Conservation (phyloP, 352 stramenopile species). For the Thalassiosira ordinaria region DNA sequence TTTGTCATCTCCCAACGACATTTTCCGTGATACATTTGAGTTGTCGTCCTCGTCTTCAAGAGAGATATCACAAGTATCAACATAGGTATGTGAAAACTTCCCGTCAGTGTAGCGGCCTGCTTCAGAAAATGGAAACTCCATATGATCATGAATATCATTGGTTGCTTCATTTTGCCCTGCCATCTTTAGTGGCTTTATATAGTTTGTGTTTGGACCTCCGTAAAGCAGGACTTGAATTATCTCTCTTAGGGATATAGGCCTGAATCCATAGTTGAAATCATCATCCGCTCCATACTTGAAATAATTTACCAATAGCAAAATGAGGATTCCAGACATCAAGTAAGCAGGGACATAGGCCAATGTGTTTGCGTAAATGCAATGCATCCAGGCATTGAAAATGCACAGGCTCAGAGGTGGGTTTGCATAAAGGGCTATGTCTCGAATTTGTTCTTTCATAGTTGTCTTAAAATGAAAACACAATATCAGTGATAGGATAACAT, state of each 20-base stretch:
- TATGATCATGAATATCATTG: conserved; percentile 18
- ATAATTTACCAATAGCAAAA: conserved; percentile 70
- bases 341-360: conserved; percentile 67
- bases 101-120: conserved; percentile 39
- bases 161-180: neutral
- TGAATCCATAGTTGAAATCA: conserved; percentile 55
- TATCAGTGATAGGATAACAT: too few species aligned
- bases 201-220: conserved; percentile 31
- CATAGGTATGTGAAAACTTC: conserved; percentile 41
- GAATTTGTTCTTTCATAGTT: conserved; percentile 48
- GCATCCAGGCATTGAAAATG: conserved; percentile 77
- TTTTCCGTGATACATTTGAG: neutral
- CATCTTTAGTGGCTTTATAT: conserved; percentile 35
- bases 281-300: conserved; percentile 57
- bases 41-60: conserved; percentile 27
- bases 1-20: too few species aligned
- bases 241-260: conserved; percentile 64
- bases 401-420: conserved; percentile 39
- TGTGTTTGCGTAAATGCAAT: conserved; percentile 67
- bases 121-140: conserved; percentile 59
- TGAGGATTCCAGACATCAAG: conserved; percentile 57
- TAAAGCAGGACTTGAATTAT: conserved; percentile 42
- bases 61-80: conserved; percentile 27
- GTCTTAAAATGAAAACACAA: conserved; percentile 39
- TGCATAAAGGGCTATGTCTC: conserved; percentile 42